Evolutionary conservation across 108 stramenopile species (phyloP).

Genomic region (Aureococcus anophagefferens): DNA sequence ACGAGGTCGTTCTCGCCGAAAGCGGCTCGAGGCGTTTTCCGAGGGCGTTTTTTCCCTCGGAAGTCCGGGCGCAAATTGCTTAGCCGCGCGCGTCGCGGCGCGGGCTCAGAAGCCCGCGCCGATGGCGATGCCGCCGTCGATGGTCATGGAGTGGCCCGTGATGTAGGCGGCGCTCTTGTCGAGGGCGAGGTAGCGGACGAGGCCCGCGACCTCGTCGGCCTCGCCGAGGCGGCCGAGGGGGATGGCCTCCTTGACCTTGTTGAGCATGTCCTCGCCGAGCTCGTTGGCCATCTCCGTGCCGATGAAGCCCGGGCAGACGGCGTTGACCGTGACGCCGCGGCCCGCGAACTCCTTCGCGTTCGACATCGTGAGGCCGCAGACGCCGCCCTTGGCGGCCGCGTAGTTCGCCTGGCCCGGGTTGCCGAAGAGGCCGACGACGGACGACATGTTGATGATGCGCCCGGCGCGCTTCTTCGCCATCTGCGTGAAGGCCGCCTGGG

Average conservation of each 20-base stretch:
- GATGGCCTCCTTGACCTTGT: slow-evolving; percentile 57
- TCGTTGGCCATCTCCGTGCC: slow-evolving; percentile 74
- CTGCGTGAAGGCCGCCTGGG: slow-evolving; percentile 80
- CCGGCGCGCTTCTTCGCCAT: slow-evolving; percentile 81
- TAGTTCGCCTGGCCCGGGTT: slow-evolving; percentile 93
- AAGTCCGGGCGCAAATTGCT: too few relatives aligned
- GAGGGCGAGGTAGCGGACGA: slow-evolving; percentile 65
- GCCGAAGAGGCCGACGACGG: slow-evolving; percentile 92
- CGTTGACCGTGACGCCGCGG: slow-evolving; percentile 67
- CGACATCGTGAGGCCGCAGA: slow-evolving; percentile 71
- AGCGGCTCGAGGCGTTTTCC: too few relatives aligned
- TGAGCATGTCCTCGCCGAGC: slow-evolving; percentile 42
- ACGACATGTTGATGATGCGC: slow-evolving; percentile 89
- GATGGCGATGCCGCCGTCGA: slow-evolving; percentile 93
- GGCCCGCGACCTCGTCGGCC: slow-evolving; percentile 67
- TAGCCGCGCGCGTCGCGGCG: too few relatives aligned
- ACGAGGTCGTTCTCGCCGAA: too few relatives aligned
- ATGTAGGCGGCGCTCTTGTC: slow-evolving; percentile 80
- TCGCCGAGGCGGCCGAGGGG: slow-evolving; percentile 75
- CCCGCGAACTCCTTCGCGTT: slow-evolving; percentile 80
- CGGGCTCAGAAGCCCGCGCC: slow-evolving; percentile 33
- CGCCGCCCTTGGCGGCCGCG: slow-evolving; percentile 83
- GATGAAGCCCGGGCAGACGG: slow-evolving; percentile 78
- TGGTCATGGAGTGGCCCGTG: slow-evolving; percentile 84
- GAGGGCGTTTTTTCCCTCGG: too few relatives aligned